Evolutionary conservation across 1,139 yeast species (phyloP), one percentile per base, ranked within the genome.

Genomic region (Yamadazyma mexicana): DNA sequence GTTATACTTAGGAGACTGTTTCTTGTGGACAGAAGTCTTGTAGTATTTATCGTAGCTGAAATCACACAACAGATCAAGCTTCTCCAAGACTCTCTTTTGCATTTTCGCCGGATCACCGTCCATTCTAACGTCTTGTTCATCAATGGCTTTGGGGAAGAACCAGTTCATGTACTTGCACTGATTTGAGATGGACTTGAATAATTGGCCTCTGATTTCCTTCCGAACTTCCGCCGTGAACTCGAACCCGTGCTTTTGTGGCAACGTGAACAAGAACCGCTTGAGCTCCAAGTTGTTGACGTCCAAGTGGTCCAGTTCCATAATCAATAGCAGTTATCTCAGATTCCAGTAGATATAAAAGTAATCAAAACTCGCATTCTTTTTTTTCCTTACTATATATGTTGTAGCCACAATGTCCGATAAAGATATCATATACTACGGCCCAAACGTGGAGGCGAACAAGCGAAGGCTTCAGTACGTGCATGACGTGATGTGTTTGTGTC

Each of bases 401-500:
- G 11, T 3, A 8, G 10, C 5, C 10, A 12, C 18, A 10, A 45
- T 42, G 50, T 35, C 40, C 31, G 50, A 43, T 29, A 40, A 39
- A 40, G 51, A 48, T 7, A 40, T 46, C 12, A 46, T 47, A 24
- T 51, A 31, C 33, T 49, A 49, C 27, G 54, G 51, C 8, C 61
- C 61, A 5, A 59, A 49, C 44, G 63, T 68, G 27, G 64, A 62
- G 34, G 56, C 61, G 40, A 71, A 71, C 50, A 50, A 53, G 40
- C 61, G 68, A 60, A 63, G 73, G 36, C 58, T 81, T 23, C 75
- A 73, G 38, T 71, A 71, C 45, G 65, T 83, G 10, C 80, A 83
- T 41, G 92, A 86, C 55, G 67, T 83, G 9, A 75, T 86, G 39
- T 75, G 88, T 12, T 66, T 87, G 38, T 71, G 77, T 2, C 69